Percentiles rank a stretch among this genome's conserved stretches.
phyloP scores from a whole-genome alignment of 192 early-diverging fungal species.

The Podila minutissima region DNA sequence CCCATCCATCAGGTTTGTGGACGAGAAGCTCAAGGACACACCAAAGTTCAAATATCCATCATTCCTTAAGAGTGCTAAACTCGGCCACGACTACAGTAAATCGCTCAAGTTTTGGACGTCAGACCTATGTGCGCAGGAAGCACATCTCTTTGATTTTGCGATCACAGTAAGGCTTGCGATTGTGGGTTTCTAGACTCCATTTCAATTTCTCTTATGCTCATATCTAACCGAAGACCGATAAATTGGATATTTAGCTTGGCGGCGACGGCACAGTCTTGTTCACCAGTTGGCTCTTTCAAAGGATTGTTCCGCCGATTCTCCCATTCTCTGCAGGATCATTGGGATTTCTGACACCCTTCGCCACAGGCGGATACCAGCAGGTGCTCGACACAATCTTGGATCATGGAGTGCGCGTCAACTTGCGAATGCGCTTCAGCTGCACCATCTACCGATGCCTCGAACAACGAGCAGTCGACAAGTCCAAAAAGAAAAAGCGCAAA shows the following conservation, averaged over 20 bases:
- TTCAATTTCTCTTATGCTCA: too few species aligned
- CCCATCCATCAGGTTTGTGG: slow-evolving; percentile 60
- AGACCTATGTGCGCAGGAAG: slow-evolving; percentile 71
- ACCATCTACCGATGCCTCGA: slow-evolving; percentile 79
- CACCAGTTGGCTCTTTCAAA: slow-evolving; percentile 91
- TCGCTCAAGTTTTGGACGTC: slow-evolving; percentile 78
- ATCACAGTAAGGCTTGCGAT: slow-evolving; percentile 69
- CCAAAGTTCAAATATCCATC: slow-evolving; percentile 66
- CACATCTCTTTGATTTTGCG: slow-evolving; percentile 87
- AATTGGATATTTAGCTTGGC: slow-evolving; percentile 66
- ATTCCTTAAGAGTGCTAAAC: slow-evolving; percentile 54
- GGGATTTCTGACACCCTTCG: slow-evolving; percentile 95
- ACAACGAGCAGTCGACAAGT: slow-evolving; percentile 18
- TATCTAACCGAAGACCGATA: too few species aligned
- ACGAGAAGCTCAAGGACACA: slow-evolving; percentile 67
- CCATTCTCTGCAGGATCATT: slow-evolving; percentile 94
- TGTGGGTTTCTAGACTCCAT: not conserved
- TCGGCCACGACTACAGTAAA: slow-evolving; percentile 50
- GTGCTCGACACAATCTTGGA: slow-evolving; percentile 71
- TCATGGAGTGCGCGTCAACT: slow-evolving; percentile 81
- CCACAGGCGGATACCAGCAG: slow-evolving; percentile 67
- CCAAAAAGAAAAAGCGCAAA: slow-evolving; percentile 56
- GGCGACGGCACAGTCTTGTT: slow-evolving; percentile 97
- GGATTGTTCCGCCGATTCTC: slow-evolving; percentile 89
- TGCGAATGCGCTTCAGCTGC: slow-evolving; percentile 92